Percentiles rank a stretch among this genome's conserved stretches.
Conservation (phyloP, 1,284 basidiomycete genomes). For the Cystobasidium sp. region DNA sequence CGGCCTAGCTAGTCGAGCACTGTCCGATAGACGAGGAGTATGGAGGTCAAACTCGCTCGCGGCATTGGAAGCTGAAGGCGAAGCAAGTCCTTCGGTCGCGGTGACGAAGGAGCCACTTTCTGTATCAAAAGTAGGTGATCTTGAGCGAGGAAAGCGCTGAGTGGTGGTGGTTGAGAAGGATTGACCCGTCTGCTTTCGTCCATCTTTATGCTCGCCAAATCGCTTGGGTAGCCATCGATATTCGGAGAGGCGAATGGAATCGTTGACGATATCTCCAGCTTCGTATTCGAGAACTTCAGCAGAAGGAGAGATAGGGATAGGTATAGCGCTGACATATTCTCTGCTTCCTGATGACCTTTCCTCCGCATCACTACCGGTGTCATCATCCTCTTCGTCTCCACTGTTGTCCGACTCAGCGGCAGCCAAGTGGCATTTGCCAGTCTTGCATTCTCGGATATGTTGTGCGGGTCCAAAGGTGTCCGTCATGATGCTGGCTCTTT, state of each 20-base stretch:
- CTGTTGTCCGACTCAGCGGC: background rate
- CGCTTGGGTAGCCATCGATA: background rate
- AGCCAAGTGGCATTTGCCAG: background rate
- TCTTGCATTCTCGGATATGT: background rate
- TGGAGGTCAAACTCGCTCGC: background rate
- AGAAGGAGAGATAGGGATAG: background rate
- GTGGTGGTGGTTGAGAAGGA: background rate
- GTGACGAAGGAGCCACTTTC: conserved; percentile 7
- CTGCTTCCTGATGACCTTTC: background rate
- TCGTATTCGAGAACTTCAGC: background rate
- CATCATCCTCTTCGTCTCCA: background rate
- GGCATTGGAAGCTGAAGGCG: background rate
- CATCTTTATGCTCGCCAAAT: conserved; percentile 1
- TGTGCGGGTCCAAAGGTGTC: background rate
- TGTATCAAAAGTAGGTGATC: background rate
- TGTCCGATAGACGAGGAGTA: background rate
- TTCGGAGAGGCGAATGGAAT: background rate
- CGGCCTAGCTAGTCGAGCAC: background rate
- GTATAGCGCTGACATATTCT: conserved; percentile 3
- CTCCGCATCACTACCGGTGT: background rate
- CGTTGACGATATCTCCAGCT: background rate
- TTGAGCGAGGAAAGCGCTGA: background rate
- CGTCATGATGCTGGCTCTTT: conserved; percentile 5
- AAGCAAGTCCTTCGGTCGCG: background rate
- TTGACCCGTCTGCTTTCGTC: background rate